Evolutionary conservation across 306 rosid genomes (phyloP), one percentile per base, ranked within the genome.

Genomic region (Vigna radiata): DNA sequence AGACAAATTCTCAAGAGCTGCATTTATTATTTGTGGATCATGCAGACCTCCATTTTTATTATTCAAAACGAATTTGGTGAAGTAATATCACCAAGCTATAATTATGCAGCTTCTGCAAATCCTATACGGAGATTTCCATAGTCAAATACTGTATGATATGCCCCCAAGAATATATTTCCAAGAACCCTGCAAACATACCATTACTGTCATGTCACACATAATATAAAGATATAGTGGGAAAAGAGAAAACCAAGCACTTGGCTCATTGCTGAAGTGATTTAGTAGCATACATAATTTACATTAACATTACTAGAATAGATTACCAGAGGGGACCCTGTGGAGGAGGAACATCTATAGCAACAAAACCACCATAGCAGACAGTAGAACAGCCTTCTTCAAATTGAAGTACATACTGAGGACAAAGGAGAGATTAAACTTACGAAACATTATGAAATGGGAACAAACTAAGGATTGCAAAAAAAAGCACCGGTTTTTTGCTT

Each of bases 291-390:
- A 65, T 19, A 27, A 19, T 50, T 79, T 39, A 65, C 10, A 19
- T 3, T 53, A 46, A 47, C 48, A 71, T 19, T 21, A 48, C n/a
- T 52, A 29, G 53, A 29, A 60, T 13, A 49, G 11, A 77, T 81
- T 88, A 91, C 97, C 94, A 91, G 21, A 91, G 81, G 68, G 97
- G 97, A 67, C 97, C 94, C 72, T 86, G 90, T 41, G 94, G 94
- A 6, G 89, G 71, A 83, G 91, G 92, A 77, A 88, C 92, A 81
- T 91, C 94, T 58, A 91, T 39, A 60, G 87, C 84, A 84, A 79
- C 84, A 88, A 91, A 89, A 75, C 94, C 88, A 3, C 86, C 81
- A 55, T 85, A 73, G 87, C 97, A 91, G 76, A 91, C 67, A 59
- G 83, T 67, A 16, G 90, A 77, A 63, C 73, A 61, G 13, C 67